Percentiles rank a stretch among this genome's conserved stretches.
Conservation (phyloP, 352 stramenopile species). For the Phytophthora nicotianae region DNA sequence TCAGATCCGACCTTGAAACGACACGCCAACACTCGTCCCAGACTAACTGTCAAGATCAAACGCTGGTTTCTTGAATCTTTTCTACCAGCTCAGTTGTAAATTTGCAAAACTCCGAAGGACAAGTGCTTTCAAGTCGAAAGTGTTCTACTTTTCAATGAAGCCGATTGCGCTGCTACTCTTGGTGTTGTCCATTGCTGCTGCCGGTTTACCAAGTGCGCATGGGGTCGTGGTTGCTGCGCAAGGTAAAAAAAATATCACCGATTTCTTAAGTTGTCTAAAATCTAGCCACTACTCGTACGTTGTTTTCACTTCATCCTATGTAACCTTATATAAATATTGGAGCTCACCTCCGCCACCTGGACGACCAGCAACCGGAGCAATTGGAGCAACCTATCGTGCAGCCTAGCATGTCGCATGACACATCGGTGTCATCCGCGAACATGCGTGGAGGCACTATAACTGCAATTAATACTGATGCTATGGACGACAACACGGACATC, state of each 20-base stretch:
- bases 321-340: too few species aligned
- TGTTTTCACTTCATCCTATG: neutral
- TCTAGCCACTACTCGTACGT: neutral
- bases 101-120: slow-evolving; percentile 3
- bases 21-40: too few species aligned
- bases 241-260: too few species aligned
- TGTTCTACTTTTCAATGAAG: slow-evolving; percentile 12
- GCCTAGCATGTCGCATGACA: too few species aligned
- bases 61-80: too few species aligned
- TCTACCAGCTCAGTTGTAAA: slow-evolving; percentile 27
- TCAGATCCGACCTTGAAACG: too few species aligned
- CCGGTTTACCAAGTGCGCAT: neutral
- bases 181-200: slow-evolving; percentile 9
- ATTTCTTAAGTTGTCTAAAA: too few species aligned
- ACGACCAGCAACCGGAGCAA: slow-evolving; percentile 1
- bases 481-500: slow-evolving; percentile 13
- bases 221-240: neutral
- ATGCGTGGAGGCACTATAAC: slow-evolving; percentile 3
- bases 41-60: too few species aligned
- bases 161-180: slow-evolving; percentile 11
- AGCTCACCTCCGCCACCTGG: slow-evolving; percentile 17
- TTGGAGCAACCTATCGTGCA: neutral
- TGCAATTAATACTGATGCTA: neutral
- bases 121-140: slow-evolving; percentile 2
- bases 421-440: too few species aligned